Base-by-base conservation (phyloP, 2,329 filamentous ascomycete genomes). In the Elsinoe batatas region DNA sequence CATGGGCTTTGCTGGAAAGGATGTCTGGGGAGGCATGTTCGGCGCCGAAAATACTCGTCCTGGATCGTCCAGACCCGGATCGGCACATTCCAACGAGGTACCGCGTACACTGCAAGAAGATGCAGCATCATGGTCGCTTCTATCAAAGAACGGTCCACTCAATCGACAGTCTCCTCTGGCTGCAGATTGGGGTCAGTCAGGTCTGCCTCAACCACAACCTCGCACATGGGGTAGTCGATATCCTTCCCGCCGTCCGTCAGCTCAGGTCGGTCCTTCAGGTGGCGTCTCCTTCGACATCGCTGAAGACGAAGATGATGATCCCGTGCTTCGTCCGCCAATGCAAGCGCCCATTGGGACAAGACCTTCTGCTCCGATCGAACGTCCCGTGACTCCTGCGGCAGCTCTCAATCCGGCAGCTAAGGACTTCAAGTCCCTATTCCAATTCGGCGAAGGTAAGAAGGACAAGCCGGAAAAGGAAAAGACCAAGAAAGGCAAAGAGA, bases 401-500 rank as follows among this genome's bases (percentile, higher is more conserved):
- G 78, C 79, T 62, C 77, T 97, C 26, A 97, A 98, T 64, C 93
- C 93, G 6, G 81, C 88, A 5, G 93, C 91, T 0, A 91, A 91
- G 7, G 88, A 86, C 0, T 97, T 97, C 67, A 91, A 86, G 70
- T 84, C 79, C 8, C 79, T 83, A 36, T 81, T 93, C 57, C 60
- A 60, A 1, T 62, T 64, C 66, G 1, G 66, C 26, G 53, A 55
- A 7, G 72, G 63, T 69, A 74, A 64, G 69, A 69, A 58, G 64
- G 56, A 61, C 12, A 69, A 62, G 53, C 57, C 64, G 15, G 65
- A 66, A 12, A 67, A 69, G 57, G 68, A 67, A 53, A 71, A 68
- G 46, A 69, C 67, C 58, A 59, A 69, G 6, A 69, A 68, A 58
- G 62, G 64, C 2, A 37, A 61, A 17, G 56, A 56, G 20, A 13